Evolutionary conservation across 2,329 filamentous ascomycete genomes (phyloP).

Genomic region (Paecilomyces sp.): DNA sequence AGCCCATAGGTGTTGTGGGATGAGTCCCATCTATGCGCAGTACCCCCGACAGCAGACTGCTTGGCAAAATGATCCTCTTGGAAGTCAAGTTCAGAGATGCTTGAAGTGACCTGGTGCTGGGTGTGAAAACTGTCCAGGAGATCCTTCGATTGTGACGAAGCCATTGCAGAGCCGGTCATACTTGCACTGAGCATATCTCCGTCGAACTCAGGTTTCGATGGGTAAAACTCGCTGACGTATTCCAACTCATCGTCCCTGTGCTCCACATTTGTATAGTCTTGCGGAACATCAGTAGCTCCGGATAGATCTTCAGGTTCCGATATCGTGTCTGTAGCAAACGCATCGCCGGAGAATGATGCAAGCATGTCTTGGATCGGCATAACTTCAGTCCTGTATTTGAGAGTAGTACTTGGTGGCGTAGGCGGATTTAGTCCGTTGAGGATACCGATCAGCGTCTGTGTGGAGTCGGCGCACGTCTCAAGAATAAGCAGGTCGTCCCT

Average conservation of each 20-base stretch:
- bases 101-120: slow-evolving; percentile 48
- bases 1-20: slow-evolving; percentile 65
- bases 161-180: slow-evolving; percentile 31
- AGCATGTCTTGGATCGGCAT: slow-evolving; percentile 83
- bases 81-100: slow-evolving; percentile 60
- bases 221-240: slow-evolving; percentile 52
- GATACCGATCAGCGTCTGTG: slow-evolving; percentile 77
- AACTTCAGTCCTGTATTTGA: slow-evolving; percentile 80
- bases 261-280: slow-evolving; percentile 30
- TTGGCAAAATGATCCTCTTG: slow-evolving; percentile 71
- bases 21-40: slow-evolving; percentile 75
- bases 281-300: slow-evolving; percentile 41
- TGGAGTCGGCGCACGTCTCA: slow-evolving; percentile 95
- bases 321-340: slow-evolving; percentile 48
- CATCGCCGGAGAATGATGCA: slow-evolving; percentile 81
- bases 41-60: slow-evolving; percentile 54
- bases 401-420: slow-evolving; percentile 69
- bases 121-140: slow-evolving; percentile 48
- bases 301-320: slow-evolving; percentile 14
- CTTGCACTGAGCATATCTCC: slow-evolving; percentile 36
- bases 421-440: slow-evolving; percentile 77
- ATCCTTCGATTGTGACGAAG: slow-evolving; percentile 29
- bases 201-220: slow-evolving; percentile 32
- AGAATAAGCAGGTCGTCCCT: slow-evolving; percentile 80
- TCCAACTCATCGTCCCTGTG: slow-evolving; percentile 35